phyloP scores from a whole-genome alignment of 345 rosid genomes.

The Anacardium occidentale region DNA sequence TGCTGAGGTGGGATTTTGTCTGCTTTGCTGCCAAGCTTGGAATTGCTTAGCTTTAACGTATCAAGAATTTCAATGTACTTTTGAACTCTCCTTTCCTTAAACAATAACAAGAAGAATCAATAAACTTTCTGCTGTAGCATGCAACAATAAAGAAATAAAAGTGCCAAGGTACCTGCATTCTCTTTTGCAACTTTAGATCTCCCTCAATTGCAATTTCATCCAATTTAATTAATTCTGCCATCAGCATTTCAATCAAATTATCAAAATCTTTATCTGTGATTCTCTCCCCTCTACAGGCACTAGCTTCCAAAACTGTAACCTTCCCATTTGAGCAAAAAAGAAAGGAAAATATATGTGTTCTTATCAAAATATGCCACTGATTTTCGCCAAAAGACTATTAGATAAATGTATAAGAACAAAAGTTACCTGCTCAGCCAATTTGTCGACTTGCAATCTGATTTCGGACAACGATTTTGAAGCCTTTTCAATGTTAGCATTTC shows the following conservation, averaged over 20 bases:
- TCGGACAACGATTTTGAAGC: conserved; percentile 44
- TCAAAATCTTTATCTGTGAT: conserved; percentile 38
- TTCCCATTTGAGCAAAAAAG: conserved; percentile 12
- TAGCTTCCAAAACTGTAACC: conserved; percentile 42
- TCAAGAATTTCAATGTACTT: conserved; percentile 49
- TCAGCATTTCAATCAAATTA: conserved; percentile 40
- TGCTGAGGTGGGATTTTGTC: conserved; percentile 17
- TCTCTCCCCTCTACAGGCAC: conserved; percentile 34
- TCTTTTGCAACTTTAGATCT: conserved; percentile 51
- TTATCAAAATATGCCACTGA: neutral
- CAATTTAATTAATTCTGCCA: conserved; percentile 47
- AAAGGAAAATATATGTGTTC: neutral
- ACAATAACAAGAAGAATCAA: neutral
- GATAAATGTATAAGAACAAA: neutral
- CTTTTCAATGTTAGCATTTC: conserved; percentile 44
- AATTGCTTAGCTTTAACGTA: conserved; percentile 34
- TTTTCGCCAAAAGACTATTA: neutral
- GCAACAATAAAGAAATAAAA: neutral
- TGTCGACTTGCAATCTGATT: conserved; percentile 44
- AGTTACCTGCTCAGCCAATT: conserved; percentile 39
- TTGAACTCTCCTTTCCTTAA: conserved; percentile 51
- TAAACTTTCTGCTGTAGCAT: neutral
- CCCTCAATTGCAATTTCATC: conserved; percentile 50
- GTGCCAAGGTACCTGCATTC: conserved; percentile 40
- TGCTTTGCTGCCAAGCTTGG: conserved; percentile 20